Evolutionary conservation across 352 stramenopile genomes (phyloP), one percentile per base, ranked within the genome.

Genomic region (Phytophthora fragariae): DNA sequence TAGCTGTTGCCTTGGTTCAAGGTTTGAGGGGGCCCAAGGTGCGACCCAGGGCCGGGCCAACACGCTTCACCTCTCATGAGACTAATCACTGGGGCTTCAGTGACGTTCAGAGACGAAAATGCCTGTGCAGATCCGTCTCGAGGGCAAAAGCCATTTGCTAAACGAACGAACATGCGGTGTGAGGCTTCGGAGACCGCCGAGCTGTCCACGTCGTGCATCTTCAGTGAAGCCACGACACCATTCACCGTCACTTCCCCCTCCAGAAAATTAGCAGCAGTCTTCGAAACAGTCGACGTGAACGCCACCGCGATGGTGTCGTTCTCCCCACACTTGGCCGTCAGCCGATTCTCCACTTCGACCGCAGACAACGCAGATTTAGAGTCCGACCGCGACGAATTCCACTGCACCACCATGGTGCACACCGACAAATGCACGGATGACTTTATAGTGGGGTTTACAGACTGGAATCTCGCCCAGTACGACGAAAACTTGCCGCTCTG

Each of bases 231-330:
- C 21, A 68, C 46, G 17, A 29, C 47, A 19, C 24, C 57, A 56
- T 77, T 79, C 9, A 70, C 62, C 1, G 61, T n/a, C 6, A 64
- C 57, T 53, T 68, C 62, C 15, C 69, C 62, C 37, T 83, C 47
- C 5, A 86, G 53, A 17, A 65, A 72, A 4, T 52, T 55, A 6
- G 44, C 33, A 10, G 35, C 72, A 33, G 60, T 61, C 5, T 54
- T 53, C 3, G 65, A 65, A 11, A 72, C 72, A 17, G 75, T 12
- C 2, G 68, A 68, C 0, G 68, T 82, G 65, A 86, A 69, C 0
- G 56, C 70, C 29, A 86, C 31, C 19, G 75, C 75, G n/a, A 81
- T 74, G 10, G 75, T 68, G 41, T 86, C 77, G 14, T 72, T 76
- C 21, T 39, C 57, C 19, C n/a, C 58, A 57, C 72, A 79, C 4